Base-by-base conservation (phyloP, 2,329 filamentous ascomycete genomes). In the Fusarium pininemorale region DNA sequence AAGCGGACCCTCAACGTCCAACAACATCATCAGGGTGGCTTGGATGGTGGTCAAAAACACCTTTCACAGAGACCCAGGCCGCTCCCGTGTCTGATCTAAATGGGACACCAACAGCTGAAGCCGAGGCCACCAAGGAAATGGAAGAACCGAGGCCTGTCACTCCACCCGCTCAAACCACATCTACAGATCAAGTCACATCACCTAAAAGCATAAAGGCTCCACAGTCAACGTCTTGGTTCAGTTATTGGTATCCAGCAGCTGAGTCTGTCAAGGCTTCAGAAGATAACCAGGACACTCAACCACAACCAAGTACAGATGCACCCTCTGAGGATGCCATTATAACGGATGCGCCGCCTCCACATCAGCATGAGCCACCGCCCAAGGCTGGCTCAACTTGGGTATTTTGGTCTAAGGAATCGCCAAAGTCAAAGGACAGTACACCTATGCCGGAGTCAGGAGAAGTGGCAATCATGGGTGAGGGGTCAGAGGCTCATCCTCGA, bases 331-430 rank as follows among this genome's bases (percentile, higher is more conserved):
- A 88, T 71, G 77, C 87, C 74, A 76, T 83, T 71, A 80, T 86
- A 82, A 64, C 84, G 53, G 85, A 89, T 73, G 83, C 83, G 6
- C 78, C 83, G 9, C 70, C 80, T 20, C 63, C 79, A 20, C 77
- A 80, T 63, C 80, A 76, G 38, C 70, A 82, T 63, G 77, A 79
- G 14, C 77, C 82, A 4, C 78, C 82, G n/a, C 86, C 86, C 10
- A 84, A 87, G 22, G 84, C 86, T 24, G 89, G 89, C 18, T 92
- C 93, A 1, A 93, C 91, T 0, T 96, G 93, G 93, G 93, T 92
- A 0, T 95, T 96, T 74, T 96, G 93, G 93, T 94, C 91, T 20
- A 89, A 87, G 51, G 90, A 92, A 73, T 81, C 85, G 4, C 80
- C 83, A 13, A 84, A 82, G 45, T 74, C 81, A 15, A 77, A 76